Percentiles rank a stretch among this genome's conserved stretches.
Conservation (phyloP, 139 green algal genomes). For the Volvox reticuliferus region DNA sequence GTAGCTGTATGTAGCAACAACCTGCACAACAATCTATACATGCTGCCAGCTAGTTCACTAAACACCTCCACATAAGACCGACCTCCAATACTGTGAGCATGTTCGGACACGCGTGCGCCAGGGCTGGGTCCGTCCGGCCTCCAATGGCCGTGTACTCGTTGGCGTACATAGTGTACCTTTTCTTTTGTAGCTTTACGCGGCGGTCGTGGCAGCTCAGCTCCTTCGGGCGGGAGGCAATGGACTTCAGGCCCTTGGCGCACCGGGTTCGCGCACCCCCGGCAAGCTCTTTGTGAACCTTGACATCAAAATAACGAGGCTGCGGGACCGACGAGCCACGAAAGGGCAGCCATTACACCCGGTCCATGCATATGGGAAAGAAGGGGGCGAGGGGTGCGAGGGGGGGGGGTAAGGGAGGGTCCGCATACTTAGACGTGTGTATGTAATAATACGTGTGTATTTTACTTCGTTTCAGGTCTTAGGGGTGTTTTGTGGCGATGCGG, state of each 20-base stretch:
- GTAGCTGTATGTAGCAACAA: too few relatives aligned
- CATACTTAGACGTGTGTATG: too few relatives aligned
- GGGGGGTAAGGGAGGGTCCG: too few relatives aligned
- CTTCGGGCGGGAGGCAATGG: neutral
- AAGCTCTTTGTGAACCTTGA: neutral
- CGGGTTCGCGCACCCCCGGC: neutral
- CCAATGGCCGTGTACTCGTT: constrained; percentile 49
- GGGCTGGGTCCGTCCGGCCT: neutral
- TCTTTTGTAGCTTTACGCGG: neutral
- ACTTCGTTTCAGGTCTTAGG: too few relatives aligned
- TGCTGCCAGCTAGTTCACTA: too few relatives aligned
- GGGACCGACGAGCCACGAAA: too few relatives aligned
- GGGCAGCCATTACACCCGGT: too few relatives aligned
- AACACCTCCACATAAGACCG: neutral
- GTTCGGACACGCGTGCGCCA: constrained; percentile 28
- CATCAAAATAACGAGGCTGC: constrained; percentile 16
- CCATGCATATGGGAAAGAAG: too few relatives aligned
- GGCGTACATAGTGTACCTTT: constrained; percentile 41
- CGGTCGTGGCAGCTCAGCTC: neutral
- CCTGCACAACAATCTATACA: too few relatives aligned
- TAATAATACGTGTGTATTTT: too few relatives aligned
- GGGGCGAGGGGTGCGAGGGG: too few relatives aligned
- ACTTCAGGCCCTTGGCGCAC: neutral
- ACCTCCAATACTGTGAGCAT: constrained; percentile 46
- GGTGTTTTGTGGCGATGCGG: too few relatives aligned